Conservation (phyloP, 148 eudicot genomes). For the Agrostemma githago region DNA sequence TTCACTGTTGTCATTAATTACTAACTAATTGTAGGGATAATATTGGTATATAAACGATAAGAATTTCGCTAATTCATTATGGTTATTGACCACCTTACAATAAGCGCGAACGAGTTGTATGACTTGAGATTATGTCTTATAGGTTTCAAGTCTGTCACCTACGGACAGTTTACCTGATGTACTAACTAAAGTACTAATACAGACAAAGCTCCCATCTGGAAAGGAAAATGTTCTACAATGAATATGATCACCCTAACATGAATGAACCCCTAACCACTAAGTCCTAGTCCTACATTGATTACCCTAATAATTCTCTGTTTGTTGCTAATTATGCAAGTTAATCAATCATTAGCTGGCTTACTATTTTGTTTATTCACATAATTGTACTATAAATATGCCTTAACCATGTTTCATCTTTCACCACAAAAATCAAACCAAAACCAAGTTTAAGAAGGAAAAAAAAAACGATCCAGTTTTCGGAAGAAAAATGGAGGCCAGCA, state of each 20-base stretch:
- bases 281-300: constrained; percentile 11
- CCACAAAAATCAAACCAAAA: constrained; percentile 12
- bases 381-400: constrained; percentile 15
- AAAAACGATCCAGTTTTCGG: background rate
- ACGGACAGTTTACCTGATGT: background rate
- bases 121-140: too few relatives aligned
- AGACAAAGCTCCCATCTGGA: constrained; percentile 22
- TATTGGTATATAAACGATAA: too few relatives aligned
- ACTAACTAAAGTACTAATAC: background rate
- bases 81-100: too few relatives aligned
- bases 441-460: background rate
- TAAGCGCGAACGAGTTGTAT: too few relatives aligned
- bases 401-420: background rate
- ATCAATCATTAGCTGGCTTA: constrained; percentile 29
- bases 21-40: too few relatives aligned
- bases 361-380: constrained; percentile 5
- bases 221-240: constrained; percentile 11
- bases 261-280: constrained; percentile 17
- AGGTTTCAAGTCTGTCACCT: too few relatives aligned
- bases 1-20: too few relatives aligned
- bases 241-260: constrained; percentile 21
- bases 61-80: too few relatives aligned
- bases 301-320: constrained; percentile 33
- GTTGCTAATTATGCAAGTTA: constrained; percentile 19
- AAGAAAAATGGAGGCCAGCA: constrained; percentile 30